Conservation (phyloP, 768 basidiomycete genomes). For the Imleria badia region DNA sequence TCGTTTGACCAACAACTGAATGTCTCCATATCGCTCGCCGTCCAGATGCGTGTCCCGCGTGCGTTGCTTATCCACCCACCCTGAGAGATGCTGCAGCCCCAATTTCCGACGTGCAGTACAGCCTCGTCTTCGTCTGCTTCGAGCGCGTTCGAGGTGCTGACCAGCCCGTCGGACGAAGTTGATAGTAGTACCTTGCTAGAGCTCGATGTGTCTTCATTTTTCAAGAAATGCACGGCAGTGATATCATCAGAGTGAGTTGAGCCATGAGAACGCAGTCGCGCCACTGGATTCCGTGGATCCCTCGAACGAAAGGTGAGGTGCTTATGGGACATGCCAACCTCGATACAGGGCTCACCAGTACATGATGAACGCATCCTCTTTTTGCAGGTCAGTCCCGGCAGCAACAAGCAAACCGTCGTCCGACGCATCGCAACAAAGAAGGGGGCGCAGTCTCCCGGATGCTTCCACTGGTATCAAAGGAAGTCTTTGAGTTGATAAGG, state of each 20-base stretch:
- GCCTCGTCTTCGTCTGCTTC: slow-evolving; percentile 91
- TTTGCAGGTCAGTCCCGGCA: slow-evolving; percentile 79
- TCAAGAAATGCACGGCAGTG: slow-evolving; percentile 63
- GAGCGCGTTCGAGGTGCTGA: slow-evolving; percentile 66
- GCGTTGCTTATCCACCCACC: slow-evolving; percentile 59
- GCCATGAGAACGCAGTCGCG: slow-evolving; percentile 70
- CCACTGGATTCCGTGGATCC: slow-evolving; percentile 80
- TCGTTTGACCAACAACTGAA: slow-evolving; percentile 82
- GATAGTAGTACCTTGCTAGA: slow-evolving; percentile 61
- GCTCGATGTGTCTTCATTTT: slow-evolving; percentile 29
- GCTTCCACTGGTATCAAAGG: slow-evolving; percentile 44
- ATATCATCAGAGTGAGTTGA: slow-evolving; percentile 95
- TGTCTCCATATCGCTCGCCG: slow-evolving; percentile 93
- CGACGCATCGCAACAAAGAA: slow-evolving; percentile 73
- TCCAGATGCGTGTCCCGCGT: slow-evolving; percentile 60
- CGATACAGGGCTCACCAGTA: slow-evolving; percentile 62
- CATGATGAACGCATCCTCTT: slow-evolving; percentile 77
- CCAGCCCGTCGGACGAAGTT: slow-evolving; percentile 79
- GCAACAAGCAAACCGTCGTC: slow-evolving; percentile 70
- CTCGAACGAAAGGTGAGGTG: slow-evolving; percentile 39
- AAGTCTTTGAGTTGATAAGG: slow-evolving; percentile 41
- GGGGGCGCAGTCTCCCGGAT: slow-evolving; percentile 39
- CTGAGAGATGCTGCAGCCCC: slow-evolving; percentile 79
- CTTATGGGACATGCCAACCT: background rate
- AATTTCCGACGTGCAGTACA: slow-evolving; percentile 76